Conservation (phyloP, 2,329 filamentous ascomycete genomes). For the Diaporthe citrichinensis region DNA sequence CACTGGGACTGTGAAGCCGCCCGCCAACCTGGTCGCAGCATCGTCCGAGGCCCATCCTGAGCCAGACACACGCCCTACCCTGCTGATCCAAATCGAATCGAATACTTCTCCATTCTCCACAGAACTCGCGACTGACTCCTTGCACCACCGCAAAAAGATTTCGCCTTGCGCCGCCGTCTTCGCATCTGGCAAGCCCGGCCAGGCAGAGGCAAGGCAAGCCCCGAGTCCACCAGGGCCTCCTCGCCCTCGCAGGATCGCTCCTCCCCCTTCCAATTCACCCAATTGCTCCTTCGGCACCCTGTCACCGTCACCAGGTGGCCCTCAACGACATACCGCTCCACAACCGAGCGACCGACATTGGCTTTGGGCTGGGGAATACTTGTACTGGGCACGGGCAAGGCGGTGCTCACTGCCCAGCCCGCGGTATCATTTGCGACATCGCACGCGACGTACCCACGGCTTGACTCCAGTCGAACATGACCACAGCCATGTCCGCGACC, state of each 20-base stretch:
- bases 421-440: constrained; percentile 42
- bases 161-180: constrained; percentile 34
- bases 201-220: constrained; percentile 14
- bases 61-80: constrained; percentile 32
- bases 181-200: constrained; percentile 32
- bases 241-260: constrained; percentile 7
- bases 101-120: constrained; percentile 35
- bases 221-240: constrained; percentile 15
- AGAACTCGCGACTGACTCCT: constrained; percentile 31
- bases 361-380: constrained; percentile 33
- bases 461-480: constrained; percentile 55
- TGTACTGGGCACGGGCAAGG: constrained; percentile 37
- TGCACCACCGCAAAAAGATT: constrained; percentile 37
- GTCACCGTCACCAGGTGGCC: constrained; percentile 14
- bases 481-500: constrained; percentile 70
- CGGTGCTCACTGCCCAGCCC: constrained; percentile 39
- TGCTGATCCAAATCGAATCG: constrained; percentile 40
- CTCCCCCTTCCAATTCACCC: constrained; percentile 23
- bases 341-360: constrained; percentile 30
- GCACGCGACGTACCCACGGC: constrained; percentile 41
- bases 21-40: constrained; percentile 37
- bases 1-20: constrained; percentile 33
- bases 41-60: constrained; percentile 27
- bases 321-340: constrained; percentile 11
- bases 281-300: constrained; percentile 26